Percentiles rank a stretch among this genome's conserved stretches.
Conservation (phyloP, 2,329 filamentous ascomycete genomes). For the Apiospora marii region DNA sequence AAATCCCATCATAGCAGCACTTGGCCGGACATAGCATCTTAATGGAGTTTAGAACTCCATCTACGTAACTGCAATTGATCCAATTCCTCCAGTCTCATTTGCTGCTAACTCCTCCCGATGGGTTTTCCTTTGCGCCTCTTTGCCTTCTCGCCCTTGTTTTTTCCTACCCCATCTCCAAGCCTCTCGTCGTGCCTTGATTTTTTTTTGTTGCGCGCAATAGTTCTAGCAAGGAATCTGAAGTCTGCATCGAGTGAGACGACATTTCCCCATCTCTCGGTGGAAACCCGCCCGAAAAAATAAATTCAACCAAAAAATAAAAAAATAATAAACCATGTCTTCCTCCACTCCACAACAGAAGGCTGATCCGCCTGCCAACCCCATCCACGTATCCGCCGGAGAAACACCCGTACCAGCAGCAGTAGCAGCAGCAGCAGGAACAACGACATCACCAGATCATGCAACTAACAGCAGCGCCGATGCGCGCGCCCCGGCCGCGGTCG, state of each 20-base stretch:
- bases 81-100: slow-evolving; percentile 2
- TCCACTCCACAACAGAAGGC: background rate
- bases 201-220: background rate
- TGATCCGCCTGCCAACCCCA: slow-evolving; percentile 14
- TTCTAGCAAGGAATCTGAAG: background rate
- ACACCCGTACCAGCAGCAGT: slow-evolving; percentile 3
- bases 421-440: background rate
- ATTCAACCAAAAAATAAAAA: background rate
- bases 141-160: background rate
- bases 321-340: slow-evolving; percentile 4
- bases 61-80: slow-evolving; percentile 11
- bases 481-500: background rate
- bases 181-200: background rate
- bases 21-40: slow-evolving; percentile 16
- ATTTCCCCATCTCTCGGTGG: background rate
- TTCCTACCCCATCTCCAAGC: background rate
- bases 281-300: background rate
- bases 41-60: slow-evolving; percentile 20
- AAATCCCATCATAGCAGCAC: background rate
- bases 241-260: background rate
- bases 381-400: slow-evolving; percentile 17
- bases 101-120: background rate
- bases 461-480: background rate
- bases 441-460: background rate
- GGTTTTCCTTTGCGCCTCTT: background rate